phyloP scores from a whole-genome alignment of 768 basidiomycete species.

The Agaricus sinodeliciosus region DNA sequence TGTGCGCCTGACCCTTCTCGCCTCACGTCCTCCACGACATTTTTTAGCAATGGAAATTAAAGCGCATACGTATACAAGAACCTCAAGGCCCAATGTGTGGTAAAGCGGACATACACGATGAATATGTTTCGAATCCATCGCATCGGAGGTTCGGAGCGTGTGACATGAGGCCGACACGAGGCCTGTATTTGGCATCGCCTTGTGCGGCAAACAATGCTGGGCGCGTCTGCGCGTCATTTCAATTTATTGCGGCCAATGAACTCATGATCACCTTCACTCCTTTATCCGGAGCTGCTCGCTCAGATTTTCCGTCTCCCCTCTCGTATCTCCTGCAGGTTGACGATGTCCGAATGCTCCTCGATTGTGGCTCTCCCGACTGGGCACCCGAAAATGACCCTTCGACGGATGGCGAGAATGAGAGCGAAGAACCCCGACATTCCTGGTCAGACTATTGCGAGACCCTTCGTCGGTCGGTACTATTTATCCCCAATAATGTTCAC shows the following conservation, averaged over 20 bases:
- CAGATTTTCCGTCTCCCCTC: slow-evolving; percentile 55
- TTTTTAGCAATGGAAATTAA: too few relatives aligned
- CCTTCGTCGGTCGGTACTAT: slow-evolving; percentile 49
- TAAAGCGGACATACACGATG: too few relatives aligned
- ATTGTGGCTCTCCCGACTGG: slow-evolving; percentile 92
- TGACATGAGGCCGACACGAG: too few relatives aligned
- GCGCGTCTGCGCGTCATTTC: not conserved
- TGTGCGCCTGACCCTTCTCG: slow-evolving; percentile 26
- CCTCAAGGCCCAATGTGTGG: too few relatives aligned
- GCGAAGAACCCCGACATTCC: slow-evolving; percentile 21
- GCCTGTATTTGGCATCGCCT: not conserved
- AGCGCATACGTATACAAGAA: too few relatives aligned
- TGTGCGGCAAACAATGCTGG: not conserved
- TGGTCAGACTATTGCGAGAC: slow-evolving; percentile 65
- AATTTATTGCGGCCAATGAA: slow-evolving; percentile 13
- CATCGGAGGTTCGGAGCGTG: too few relatives aligned
- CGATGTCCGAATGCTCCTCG: slow-evolving; percentile 87
- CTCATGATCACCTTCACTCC: slow-evolving; percentile 94
- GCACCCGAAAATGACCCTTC: slow-evolving; percentile 41
- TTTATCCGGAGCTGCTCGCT: slow-evolving; percentile 76
- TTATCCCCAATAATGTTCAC: not conserved
- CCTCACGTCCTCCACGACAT: too few relatives aligned
- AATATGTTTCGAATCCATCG: too few relatives aligned
- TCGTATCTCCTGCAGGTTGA: slow-evolving; percentile 91
- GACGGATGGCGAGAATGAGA: not conserved